Base-by-base conservation (phyloP, 2,329 filamentous ascomycete genomes). In the Didymella glomerata region DNA sequence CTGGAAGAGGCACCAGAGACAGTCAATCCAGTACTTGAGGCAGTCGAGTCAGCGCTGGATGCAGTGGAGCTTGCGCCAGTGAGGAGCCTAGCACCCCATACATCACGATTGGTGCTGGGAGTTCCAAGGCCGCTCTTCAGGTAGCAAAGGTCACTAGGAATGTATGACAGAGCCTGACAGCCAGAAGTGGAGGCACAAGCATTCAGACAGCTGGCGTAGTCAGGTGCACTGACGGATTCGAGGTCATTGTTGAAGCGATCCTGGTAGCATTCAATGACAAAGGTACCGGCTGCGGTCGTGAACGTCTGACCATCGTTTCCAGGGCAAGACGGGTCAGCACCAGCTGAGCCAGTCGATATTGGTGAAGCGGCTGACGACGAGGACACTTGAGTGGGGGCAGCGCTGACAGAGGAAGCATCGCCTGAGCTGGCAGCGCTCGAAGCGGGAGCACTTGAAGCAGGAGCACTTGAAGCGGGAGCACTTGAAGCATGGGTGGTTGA, bases 101-200 rank as follows among this genome's bases (percentile, higher is more conserved):
- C 18, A 14, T 24, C 41, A 14, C 24, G 20, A 4, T 53, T 53
- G 30, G 30, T 32, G 4, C 48, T 59, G 5, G 47, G 48, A 36
- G 7, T 10, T 24, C 42, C 54, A 18, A 60, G 27, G 16, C 55
- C 57, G 22, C 32, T 56, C 49, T 69, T 69, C 32, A 69, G 27
- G 28, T 68, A 69, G 38, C 67, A 69, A 30, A 63, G 48, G 7
- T 60, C 66, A 6, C 36, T 42, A 0, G 55, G 49, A 14, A 63
- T 46, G 50, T 68, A 71, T 25, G 67, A 64, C 25, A 70, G 63
- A 52, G 60, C 63, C n/a, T 62, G 53, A 34, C 69, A 72, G 18
- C 59, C 56, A 18, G 49, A 16, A 18, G 57, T 64, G 7, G 49
- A 53, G 25, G 59, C 56, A 48, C 69, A 72, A 24, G 60, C 57